Conservation (phyloP, 75 land plant genomes). For the Selaginella moellendorffii region DNA sequence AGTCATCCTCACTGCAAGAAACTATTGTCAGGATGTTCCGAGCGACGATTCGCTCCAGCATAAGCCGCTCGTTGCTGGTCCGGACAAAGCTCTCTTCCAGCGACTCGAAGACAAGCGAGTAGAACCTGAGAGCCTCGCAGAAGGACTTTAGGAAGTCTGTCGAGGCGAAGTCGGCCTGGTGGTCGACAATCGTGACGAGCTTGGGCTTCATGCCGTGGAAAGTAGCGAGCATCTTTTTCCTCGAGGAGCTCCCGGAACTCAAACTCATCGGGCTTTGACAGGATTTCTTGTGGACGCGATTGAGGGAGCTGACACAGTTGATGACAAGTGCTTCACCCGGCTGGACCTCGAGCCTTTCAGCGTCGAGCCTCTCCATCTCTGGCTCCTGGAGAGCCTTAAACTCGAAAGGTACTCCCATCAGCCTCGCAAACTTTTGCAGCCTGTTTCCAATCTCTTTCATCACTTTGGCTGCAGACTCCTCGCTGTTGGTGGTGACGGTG, state of each 20-base stretch:
- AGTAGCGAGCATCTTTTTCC: conserved; percentile 33
- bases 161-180: conserved; percentile 55
- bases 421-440: conserved; percentile 80
- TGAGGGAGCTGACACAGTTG: conserved; percentile 54
- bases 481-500: conserved; percentile 32
- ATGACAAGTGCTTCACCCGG: conserved; percentile 59
- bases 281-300: conserved; percentile 18
- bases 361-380: conserved; percentile 35
- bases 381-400: conserved; percentile 21
- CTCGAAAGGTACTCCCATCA: conserved; percentile 87
- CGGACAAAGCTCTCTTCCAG: conserved; percentile 66
- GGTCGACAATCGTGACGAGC: conserved; percentile 63
- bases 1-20: conserved; percentile 32
- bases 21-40: conserved; percentile 58
- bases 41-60: conserved; percentile 64
- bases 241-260: conserved; percentile 10
- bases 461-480: conserved; percentile 29
- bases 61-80: conserved; percentile 68
- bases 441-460: conserved; percentile 66
- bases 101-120: conserved; percentile 55
- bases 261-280: conserved; percentile 1
- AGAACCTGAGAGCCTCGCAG: conserved; percentile 49
- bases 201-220: conserved; percentile 42
- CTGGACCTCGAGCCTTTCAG: conserved; percentile 21
- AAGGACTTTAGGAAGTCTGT: conserved; percentile 37